Evolutionary conservation across 768 basidiomycete genomes (phyloP).

Genomic region (Pulveroboletus frians): DNA sequence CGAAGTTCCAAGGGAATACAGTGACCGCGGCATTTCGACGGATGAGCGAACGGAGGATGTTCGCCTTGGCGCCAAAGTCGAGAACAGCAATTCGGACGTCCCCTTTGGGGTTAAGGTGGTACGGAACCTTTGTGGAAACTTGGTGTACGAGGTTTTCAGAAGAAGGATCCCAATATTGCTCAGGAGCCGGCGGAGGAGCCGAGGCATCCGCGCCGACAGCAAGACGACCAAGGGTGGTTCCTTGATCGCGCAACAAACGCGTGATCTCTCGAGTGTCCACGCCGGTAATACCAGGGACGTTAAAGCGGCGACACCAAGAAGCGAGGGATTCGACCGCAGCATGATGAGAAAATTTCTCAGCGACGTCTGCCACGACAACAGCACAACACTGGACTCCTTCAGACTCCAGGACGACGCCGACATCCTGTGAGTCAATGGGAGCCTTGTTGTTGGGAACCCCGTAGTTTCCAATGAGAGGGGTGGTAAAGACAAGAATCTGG

Average conservation of each 20-base stretch:
- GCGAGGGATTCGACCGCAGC: conserved; percentile 88
- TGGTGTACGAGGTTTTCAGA: conserved; percentile 91
- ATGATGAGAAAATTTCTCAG: conserved; percentile 93
- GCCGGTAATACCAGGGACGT: conserved; percentile 90
- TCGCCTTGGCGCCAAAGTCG: conserved; percentile 97
- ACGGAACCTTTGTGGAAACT: conserved; percentile 80
- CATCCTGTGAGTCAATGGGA: conserved; percentile 66
- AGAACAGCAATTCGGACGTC: conserved; percentile 91
- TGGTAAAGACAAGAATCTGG: conserved; percentile 98
- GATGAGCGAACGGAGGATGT: conserved; percentile 90
- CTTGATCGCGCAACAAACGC: conserved; percentile 87
- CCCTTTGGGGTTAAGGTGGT: conserved; percentile 80
- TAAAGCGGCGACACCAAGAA: conserved; percentile 87
- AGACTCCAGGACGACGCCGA: conserved; percentile 88
- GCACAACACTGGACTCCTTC: conserved; percentile 86
- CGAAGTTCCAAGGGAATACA: conserved; percentile 95
- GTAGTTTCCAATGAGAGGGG: conserved; percentile 98
- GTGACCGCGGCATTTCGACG: conserved; percentile 89
- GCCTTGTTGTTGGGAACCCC: conserved; percentile 84
- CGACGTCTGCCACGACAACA: conserved; percentile 90
- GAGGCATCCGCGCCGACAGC: conserved; percentile 73
- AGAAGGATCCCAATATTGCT: conserved; percentile 93
- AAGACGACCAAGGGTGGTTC: conserved; percentile 90
- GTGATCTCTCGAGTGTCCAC: conserved; percentile 98
- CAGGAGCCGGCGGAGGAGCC: conserved; percentile 48